These are phyloP conservation scores for Xylaria arbuscula DNA, from an alignment of 2,329 filamentous ascomycete genomes.

Conservation along the genomic window DNA sequence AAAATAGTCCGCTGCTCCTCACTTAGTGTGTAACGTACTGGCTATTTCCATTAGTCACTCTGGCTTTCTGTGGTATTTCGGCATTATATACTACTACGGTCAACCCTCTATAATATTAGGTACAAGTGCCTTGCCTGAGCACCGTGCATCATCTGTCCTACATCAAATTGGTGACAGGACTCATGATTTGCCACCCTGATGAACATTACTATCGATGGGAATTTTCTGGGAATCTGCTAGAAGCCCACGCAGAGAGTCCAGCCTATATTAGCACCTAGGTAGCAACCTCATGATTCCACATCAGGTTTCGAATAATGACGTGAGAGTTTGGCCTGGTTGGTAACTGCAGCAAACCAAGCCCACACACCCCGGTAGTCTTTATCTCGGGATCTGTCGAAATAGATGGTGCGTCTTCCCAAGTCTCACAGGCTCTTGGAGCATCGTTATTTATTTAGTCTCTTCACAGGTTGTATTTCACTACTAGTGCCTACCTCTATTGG, in stretches of 20 bases:
- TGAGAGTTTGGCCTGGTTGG: background rate
- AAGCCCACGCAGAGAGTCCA: background rate
- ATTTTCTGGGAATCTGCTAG: background rate
- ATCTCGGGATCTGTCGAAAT: background rate
- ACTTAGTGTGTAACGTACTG: too few relatives aligned
- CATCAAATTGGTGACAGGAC: conserved; percentile 6
- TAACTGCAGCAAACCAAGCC: background rate
- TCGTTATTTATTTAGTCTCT: too few relatives aligned
- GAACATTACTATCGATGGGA: background rate
- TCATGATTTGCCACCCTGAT: background rate
- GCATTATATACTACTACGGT: conserved; percentile 3
- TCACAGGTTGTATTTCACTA: background rate
- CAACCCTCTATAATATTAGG: conserved; percentile 21
- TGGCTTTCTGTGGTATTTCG: conserved; percentile 9
- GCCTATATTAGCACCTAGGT: background rate
- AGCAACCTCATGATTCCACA: background rate
- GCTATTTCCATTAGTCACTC: background rate
- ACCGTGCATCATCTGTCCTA: conserved; percentile 11
- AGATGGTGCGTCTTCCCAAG: background rate
- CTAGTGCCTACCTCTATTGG: background rate
- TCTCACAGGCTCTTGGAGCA: background rate
- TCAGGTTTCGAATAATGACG: background rate
- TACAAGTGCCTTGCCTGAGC: conserved; percentile 10
- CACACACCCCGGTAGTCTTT: too few relatives aligned
- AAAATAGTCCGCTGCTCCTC: too few relatives aligned